phyloP scores from a whole-genome alignment of 805 yeast species.

The Ogataea henricii region DNA sequence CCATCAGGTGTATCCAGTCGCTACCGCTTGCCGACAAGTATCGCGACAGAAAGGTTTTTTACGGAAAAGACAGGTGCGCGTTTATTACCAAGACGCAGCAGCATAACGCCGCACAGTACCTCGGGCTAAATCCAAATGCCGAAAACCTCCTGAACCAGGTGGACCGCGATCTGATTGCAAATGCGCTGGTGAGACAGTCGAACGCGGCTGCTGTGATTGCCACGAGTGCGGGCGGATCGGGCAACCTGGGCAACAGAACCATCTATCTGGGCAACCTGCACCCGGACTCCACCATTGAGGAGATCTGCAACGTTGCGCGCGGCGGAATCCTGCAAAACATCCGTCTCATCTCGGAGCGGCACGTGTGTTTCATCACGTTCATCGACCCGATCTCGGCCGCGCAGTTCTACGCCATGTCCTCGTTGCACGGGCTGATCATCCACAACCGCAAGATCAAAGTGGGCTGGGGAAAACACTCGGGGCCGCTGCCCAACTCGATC shows the following conservation, averaged over 20 bases:
- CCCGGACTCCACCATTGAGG: constrained; percentile 85
- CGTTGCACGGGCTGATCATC: constrained; percentile 83
- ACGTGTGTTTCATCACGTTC: constrained; percentile 92
- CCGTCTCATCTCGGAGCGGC: constrained; percentile 78
- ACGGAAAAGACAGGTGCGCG: constrained; percentile 94
- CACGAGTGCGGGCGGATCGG: constrained; percentile 90
- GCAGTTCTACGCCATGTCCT: constrained; percentile 93
- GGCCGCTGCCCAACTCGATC: constrained; percentile 84
- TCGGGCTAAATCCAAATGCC: constrained; percentile 88
- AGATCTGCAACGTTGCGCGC: constrained; percentile 92
- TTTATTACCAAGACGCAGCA: constrained; percentile 94
- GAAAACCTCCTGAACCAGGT: constrained; percentile 68
- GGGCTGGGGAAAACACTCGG: constrained; percentile 98
- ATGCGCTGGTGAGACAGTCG: constrained; percentile 85
- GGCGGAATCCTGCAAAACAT: constrained; percentile 91
- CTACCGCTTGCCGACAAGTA: constrained; percentile 71
- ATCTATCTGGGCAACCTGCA: constrained; percentile 90
- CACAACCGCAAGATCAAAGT: constrained; percentile 86
- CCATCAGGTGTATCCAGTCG: constrained; percentile 81
- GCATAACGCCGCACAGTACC: constrained; percentile 93
- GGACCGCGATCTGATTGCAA: constrained; percentile 62
- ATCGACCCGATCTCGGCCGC: constrained; percentile 98
- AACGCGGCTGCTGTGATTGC: constrained; percentile 99
- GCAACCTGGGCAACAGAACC: constrained; percentile 89
- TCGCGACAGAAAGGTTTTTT: constrained; percentile 75